Percentiles rank a stretch among this genome's conserved stretches.
Conservation (phyloP, 495 filamentous ascomycete species). For the Penicillium verhagenii region DNA sequence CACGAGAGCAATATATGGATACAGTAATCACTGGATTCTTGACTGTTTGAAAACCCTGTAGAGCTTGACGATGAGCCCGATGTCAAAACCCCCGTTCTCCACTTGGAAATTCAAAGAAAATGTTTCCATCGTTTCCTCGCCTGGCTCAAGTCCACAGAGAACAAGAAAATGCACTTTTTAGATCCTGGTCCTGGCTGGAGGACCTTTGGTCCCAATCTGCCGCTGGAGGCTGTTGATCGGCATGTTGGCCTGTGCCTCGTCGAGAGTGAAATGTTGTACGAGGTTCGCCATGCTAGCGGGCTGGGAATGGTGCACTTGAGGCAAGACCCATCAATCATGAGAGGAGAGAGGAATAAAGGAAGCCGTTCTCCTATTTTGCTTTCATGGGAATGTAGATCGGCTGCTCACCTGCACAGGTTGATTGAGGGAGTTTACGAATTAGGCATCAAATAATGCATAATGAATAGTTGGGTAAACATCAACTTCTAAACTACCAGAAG, state of each 20-base stretch:
- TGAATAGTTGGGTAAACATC: too few relatives aligned
- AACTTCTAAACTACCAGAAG: background rate
- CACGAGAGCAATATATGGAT: slow-evolving; percentile 54
- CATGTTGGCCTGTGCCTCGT: slow-evolving; percentile 57
- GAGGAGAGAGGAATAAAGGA: too few relatives aligned
- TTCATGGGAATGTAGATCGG: too few relatives aligned
- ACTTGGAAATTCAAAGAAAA: slow-evolving; percentile 68
- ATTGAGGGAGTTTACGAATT: too few relatives aligned
- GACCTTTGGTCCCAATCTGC: slow-evolving; percentile 32
- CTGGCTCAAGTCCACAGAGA: slow-evolving; percentile 57
- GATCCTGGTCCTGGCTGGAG: too few relatives aligned
- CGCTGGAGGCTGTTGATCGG: slow-evolving; percentile 56
- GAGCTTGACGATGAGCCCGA: slow-evolving; percentile 8
- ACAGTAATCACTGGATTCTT: slow-evolving; percentile 62
- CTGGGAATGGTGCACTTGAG: slow-evolving; percentile 33
- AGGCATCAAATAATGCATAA: too few relatives aligned
- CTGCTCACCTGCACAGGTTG: too few relatives aligned
- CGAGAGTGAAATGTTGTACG: slow-evolving; percentile 47
- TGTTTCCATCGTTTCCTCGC: slow-evolving; percentile 68
- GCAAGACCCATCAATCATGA: slow-evolving; percentile 37
- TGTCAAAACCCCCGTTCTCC: slow-evolving; percentile 51
- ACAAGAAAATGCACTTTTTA: too few relatives aligned
- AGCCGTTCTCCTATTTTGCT: too few relatives aligned
- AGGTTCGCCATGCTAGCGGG: slow-evolving; percentile 42
- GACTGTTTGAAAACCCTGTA: slow-evolving; percentile 69